phyloP scores from a whole-genome alignment of 140 eudicot genomes.

The Ambrosia hybrid region DNA sequence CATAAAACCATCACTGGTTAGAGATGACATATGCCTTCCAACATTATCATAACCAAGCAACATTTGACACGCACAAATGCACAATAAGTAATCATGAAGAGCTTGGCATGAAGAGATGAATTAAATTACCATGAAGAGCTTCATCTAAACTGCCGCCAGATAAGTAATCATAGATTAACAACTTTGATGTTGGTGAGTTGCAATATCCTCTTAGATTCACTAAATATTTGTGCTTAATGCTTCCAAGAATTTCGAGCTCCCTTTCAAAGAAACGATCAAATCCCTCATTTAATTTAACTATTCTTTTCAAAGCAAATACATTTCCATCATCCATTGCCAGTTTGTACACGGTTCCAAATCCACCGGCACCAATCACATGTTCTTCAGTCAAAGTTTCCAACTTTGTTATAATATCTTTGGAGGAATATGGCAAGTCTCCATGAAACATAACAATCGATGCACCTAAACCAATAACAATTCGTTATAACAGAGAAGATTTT shows the following conservation, averaged over 20 bases:
- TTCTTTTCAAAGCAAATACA: slow-evolving; percentile 90
- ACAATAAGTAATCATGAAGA: too few relatives aligned
- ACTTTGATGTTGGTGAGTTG: slow-evolving; percentile 88
- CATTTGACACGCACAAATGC: not conserved
- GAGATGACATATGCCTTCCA: too few relatives aligned
- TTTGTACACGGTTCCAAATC: slow-evolving; percentile 97
- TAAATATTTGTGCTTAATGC: slow-evolving; percentile 83
- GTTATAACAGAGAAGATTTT: not conserved
- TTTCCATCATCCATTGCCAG: slow-evolving; percentile 96
- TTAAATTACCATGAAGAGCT: slow-evolving; percentile 84
- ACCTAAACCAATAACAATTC: slow-evolving; percentile 43
- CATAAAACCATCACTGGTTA: too few relatives aligned
- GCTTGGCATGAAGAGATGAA: not conserved
- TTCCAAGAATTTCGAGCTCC: slow-evolving; percentile 97
- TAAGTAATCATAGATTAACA: slow-evolving; percentile 84
- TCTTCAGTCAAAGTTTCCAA: slow-evolving; percentile 84
- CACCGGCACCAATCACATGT: slow-evolving; percentile 90
- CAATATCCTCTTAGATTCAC: slow-evolving; percentile 96
- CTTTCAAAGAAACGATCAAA: slow-evolving; percentile 94
- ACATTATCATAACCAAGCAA: not conserved
- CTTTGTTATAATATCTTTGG: slow-evolving; percentile 87
- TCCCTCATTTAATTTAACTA: slow-evolving; percentile 81
- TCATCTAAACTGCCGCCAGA: slow-evolving; percentile 98
- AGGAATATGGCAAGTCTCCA: slow-evolving; percentile 95
- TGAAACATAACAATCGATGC: slow-evolving; percentile 98